phyloP scores from a whole-genome alignment of 805 yeast species.

The Nakazawaea peltata region DNA sequence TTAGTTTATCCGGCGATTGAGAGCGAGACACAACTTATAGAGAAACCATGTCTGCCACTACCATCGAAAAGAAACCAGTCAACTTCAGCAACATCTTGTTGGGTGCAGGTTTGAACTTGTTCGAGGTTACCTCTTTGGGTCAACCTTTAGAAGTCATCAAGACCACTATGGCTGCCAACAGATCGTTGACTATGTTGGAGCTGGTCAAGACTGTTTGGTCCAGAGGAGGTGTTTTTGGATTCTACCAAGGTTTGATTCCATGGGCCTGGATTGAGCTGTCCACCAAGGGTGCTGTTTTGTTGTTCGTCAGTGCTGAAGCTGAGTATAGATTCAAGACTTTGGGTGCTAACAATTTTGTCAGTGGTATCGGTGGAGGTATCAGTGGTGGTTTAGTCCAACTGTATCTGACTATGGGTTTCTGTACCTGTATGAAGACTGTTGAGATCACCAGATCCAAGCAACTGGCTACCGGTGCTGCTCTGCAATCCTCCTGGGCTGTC shows the following conservation, averaged over 20 bases:
- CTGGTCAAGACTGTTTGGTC: conserved; percentile 78
- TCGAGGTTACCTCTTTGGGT: conserved; percentile 90
- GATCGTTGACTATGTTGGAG: conserved; percentile 57
- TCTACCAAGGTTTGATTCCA: conserved; percentile 95
- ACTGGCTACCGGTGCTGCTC: conserved; percentile 57
- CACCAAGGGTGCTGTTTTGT: conserved; percentile 95
- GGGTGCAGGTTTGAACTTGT: conserved; percentile 89
- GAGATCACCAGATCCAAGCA: conserved; percentile 91
- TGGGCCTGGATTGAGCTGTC: conserved; percentile 99
- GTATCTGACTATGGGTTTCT: conserved; percentile 93
- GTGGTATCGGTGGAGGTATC: conserved; percentile 96
- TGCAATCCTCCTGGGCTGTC: conserved; percentile 74
- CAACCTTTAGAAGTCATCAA: conserved; percentile 95
- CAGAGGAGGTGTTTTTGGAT: conserved; percentile 88
- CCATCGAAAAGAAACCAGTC: conserved; percentile 66
- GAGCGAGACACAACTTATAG: too few relatives aligned
- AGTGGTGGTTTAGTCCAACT: conserved; percentile 96
- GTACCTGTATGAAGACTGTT: conserved; percentile 98
- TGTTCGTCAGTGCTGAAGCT: conserved; percentile 88
- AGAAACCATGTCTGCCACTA: background rate
- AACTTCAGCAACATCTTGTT: conserved; percentile 82
- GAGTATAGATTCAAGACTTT: conserved; percentile 65
- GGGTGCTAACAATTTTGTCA: conserved; percentile 69
- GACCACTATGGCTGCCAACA: conserved; percentile 98
- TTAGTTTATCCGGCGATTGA: too few relatives aligned